Evolutionary conservation across 371 early-diverging fungal genomes (phyloP).

Genomic region (Mortierella sp.): DNA sequence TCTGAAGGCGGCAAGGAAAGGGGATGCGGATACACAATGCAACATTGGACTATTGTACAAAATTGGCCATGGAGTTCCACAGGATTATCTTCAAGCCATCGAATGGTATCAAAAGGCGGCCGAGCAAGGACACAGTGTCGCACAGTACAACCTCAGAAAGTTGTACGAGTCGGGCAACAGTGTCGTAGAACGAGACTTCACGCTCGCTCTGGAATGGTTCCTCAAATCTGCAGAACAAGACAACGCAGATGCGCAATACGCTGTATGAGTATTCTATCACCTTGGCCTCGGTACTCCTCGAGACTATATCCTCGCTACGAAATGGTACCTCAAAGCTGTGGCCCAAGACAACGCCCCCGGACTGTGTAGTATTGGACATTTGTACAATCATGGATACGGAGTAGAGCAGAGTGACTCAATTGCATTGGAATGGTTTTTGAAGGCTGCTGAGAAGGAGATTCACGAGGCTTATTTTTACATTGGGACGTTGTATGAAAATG

Average conservation of each 20-base stretch:
- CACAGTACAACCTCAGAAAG: background rate
- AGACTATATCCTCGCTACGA: background rate
- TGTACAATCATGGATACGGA: background rate
- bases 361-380: background rate
- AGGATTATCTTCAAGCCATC: background rate
- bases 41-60: background rate
- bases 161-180: background rate
- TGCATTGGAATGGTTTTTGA: background rate
- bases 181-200: no score
- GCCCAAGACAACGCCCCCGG: background rate
- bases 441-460: background rate
- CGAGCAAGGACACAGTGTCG: background rate
- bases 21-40: background rate
- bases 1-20: background rate
- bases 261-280: background rate
- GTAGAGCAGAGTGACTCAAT: background rate
- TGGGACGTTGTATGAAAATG: background rate
- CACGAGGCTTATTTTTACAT: background rate
- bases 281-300: background rate
- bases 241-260: background rate
- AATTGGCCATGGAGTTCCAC: background rate
- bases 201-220: background rate
- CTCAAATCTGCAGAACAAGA: background rate
- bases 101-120: background rate
- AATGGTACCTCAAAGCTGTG: background rate